Conservation (phyloP, 257 asterid genomes). For the Jasminum sambac region DNA sequence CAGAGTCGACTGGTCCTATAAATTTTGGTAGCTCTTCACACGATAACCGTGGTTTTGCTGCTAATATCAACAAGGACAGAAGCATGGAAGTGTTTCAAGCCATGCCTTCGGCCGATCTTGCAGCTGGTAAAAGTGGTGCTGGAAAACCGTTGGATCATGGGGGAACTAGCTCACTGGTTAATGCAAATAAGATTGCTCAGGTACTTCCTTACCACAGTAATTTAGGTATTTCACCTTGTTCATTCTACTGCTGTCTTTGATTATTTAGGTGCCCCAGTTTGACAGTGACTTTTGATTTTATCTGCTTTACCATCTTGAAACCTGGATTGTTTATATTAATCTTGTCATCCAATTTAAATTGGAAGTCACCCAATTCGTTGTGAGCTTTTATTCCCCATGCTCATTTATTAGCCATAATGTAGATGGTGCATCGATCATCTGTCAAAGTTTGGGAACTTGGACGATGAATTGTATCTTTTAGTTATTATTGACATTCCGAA, state of each 20-base stretch:
- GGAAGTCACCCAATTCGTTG: neutral
- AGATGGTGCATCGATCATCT: neutral
- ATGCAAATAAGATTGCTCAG: constrained; percentile 54
- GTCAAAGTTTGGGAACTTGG: neutral
- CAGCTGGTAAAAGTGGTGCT: constrained; percentile 50
- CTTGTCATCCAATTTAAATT: neutral
- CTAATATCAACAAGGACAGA: constrained; percentile 68
- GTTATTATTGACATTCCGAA: neutral
- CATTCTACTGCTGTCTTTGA: constrained; percentile 13
- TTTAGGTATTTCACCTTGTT: constrained; percentile 3
- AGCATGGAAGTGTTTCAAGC: constrained; percentile 54
- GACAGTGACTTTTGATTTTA: constrained; percentile 10
- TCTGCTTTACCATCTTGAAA: neutral
- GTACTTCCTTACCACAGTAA: constrained; percentile 25
- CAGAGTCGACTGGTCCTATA: constrained; percentile 63
- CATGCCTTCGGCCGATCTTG: constrained; percentile 47
- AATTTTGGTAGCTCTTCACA: constrained; percentile 69
- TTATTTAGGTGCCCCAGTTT: constrained; percentile 15
- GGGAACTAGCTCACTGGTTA: constrained; percentile 45
- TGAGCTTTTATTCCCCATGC: neutral
- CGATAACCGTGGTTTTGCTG: constrained; percentile 62
- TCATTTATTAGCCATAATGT: neutral
- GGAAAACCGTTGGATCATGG: constrained; percentile 65
- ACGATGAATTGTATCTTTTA: neutral
- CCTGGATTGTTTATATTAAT: neutral